Evolutionary conservation across 495 filamentous ascomycete species (phyloP).

Genomic region (Lasiosphaeris hirsuta): DNA sequence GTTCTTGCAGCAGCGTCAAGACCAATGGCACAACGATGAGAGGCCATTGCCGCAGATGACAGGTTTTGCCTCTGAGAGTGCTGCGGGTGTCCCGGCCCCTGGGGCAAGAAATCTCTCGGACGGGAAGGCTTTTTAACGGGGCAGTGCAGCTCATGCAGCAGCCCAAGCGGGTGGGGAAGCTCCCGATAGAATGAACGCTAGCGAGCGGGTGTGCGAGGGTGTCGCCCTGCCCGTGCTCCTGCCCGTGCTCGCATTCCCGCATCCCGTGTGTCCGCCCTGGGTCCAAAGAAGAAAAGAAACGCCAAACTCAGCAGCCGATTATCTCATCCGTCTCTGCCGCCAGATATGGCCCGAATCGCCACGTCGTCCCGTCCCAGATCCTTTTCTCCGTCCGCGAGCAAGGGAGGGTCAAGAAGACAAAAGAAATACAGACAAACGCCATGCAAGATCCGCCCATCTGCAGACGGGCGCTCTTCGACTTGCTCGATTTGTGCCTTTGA

Average conservation of each 20-base stretch:
- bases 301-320: neutral
- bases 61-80: too few species aligned
- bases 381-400: too few species aligned
- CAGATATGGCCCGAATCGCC: neutral
- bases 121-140: constrained; percentile 11
- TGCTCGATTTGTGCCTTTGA: neutral
- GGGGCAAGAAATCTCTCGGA: neutral
- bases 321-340: neutral
- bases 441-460: constrained; percentile 7
- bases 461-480: neutral
- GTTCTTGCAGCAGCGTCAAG: too few species aligned
- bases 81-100: neutral
- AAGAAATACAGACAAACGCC: neutral
- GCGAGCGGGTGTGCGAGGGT: constrained; percentile 20
- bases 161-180: constrained; percentile 16
- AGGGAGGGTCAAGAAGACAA: too few species aligned
- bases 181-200: constrained; percentile 14
- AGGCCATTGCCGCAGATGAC: too few species aligned
- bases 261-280: constrained; percentile 10
- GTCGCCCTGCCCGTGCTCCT: constrained; percentile 16
- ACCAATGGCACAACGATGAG: too few species aligned
- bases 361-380: too few species aligned
- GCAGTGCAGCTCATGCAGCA: constrained; percentile 4
- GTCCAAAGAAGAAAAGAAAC: neutral
- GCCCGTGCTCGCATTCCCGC: constrained; percentile 25